A percentile compares a stretch with the other conserved stretches of the same genome.
Evolutionary conservation across 768 basidiomycete species (phyloP).

Genomic region (Rhodocollybia butyracea): DNA sequence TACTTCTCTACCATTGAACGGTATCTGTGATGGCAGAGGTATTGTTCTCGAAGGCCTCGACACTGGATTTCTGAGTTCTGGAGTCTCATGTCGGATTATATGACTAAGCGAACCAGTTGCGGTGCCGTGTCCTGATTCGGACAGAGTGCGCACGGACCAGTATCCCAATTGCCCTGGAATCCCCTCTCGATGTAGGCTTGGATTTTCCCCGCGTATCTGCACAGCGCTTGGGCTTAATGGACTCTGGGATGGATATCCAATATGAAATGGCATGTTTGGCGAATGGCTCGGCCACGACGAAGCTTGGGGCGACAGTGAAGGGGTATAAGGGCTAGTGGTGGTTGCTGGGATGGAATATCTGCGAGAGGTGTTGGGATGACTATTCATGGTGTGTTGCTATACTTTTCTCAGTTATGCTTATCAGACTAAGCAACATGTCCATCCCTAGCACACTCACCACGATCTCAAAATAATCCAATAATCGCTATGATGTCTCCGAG

Average conservation of each 20-base stretch:
- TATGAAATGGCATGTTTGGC: neutral
- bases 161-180: neutral
- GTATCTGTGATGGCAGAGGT: conserved; percentile 1
- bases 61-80: neutral
- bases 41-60: neutral
- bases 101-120: neutral
- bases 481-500: too few species aligned
- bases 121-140: neutral
- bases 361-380: neutral
- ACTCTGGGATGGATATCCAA: neutral
- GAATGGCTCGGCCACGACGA: neutral
- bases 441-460: too few species aligned
- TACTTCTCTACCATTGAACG: neutral
- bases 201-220: neutral
- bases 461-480: too few species aligned
- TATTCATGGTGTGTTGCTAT: neutral
- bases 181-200: neutral
- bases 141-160: neutral
- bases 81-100: neutral
- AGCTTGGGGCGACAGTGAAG: neutral
- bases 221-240: neutral
- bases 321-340: neutral
- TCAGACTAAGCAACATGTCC: too few species aligned
- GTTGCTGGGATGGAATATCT: neutral
- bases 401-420: too few species aligned